These are phyloP conservation scores for Yamadazyma aaseri DNA, from an alignment of 1,139 yeast genomes.

Conservation along the genomic window DNA sequence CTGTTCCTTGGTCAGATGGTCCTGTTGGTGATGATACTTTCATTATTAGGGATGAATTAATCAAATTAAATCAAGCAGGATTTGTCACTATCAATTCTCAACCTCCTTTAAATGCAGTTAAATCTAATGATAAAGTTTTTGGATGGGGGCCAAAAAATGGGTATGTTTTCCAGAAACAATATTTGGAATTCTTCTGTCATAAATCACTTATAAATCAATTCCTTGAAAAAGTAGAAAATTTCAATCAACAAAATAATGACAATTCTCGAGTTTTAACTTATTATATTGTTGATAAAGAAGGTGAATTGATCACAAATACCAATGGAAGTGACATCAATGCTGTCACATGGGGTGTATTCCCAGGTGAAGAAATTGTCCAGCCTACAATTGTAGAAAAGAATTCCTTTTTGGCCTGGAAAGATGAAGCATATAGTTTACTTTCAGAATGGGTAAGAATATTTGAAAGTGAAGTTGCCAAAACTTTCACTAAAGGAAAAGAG, in stretches of 20 bases:
- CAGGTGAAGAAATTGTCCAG: conserved; percentile 86
- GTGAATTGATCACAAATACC: conserved; percentile 63
- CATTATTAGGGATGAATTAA: conserved; percentile 57
- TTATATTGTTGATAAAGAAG: conserved; percentile 70
- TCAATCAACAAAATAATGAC: conserved; percentile 42
- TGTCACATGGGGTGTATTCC: conserved; percentile 97
- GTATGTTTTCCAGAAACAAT: conserved; percentile 89
- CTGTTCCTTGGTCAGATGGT: conserved; percentile 95
- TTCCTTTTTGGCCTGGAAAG: conserved; percentile 94
- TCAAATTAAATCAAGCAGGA: conserved; percentile 62
- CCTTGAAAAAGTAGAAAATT: conserved; percentile 35
- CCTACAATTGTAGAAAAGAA: conserved; percentile 91
- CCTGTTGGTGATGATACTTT: conserved; percentile 78
- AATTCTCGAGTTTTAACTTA: conserved; percentile 56
- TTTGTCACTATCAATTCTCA: conserved; percentile 88
- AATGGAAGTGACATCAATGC: conserved; percentile 82
- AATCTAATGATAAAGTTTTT: conserved; percentile 65
- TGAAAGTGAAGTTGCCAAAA: conserved; percentile 38
- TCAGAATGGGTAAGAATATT: conserved; percentile 73
- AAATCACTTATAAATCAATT: conserved; percentile 45
- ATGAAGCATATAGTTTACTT: conserved; percentile 83
- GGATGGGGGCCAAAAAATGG: conserved; percentile 99
- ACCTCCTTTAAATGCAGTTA: conserved; percentile 84
- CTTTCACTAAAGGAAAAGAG: conserved; percentile 24
- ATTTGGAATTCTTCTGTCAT: conserved; percentile 79